These are phyloP conservation scores for Phaeosphaeriaceae sp. DNA, from an alignment of 2,329 filamentous ascomycete genomes.

Conservation along the genomic window DNA sequence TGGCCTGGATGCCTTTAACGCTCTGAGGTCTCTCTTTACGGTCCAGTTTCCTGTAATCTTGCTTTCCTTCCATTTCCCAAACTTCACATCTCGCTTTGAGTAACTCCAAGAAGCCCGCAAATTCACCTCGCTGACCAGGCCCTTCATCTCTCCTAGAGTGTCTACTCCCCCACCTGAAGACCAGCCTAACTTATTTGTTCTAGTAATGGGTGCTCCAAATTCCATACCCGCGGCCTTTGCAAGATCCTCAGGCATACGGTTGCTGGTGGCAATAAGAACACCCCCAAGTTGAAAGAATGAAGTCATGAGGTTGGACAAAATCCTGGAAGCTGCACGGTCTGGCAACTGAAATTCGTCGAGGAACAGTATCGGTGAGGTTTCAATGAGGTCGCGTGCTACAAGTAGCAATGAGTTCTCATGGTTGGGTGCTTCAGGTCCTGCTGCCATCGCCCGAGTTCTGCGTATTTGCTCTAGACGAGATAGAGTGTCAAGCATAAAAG, in stretches of 20 bases:
- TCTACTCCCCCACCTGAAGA: constrained; percentile 55
- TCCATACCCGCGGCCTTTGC: constrained; percentile 75
- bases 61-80: constrained; percentile 80
- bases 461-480: constrained; percentile 73
- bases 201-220: constrained; percentile 63
- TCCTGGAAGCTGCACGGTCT: constrained; percentile 77
- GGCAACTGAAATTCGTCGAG: constrained; percentile 85
- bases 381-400: constrained; percentile 77
- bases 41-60: constrained; percentile 67
- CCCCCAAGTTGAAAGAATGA: constrained; percentile 83
- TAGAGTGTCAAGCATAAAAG: constrained; percentile 81
- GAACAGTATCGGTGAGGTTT: constrained; percentile 77
- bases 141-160: constrained; percentile 49
- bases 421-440: constrained; percentile 25
- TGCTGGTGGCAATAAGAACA: constrained; percentile 79
- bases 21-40: constrained; percentile 31
- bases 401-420: constrained; percentile 74
- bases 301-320: constrained; percentile 78
- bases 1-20: not conserved
- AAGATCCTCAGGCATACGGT: constrained; percentile 82
- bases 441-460: constrained; percentile 36
- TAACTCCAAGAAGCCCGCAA: constrained; percentile 76
- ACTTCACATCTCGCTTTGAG: constrained; percentile 79
- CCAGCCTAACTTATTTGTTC: constrained; percentile 45
- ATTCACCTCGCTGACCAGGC: constrained; percentile 66